Evolutionary conservation across 139 green algal species (phyloP), one percentile per base, ranked within the genome.

Genomic region (Micractinium sp.): DNA sequence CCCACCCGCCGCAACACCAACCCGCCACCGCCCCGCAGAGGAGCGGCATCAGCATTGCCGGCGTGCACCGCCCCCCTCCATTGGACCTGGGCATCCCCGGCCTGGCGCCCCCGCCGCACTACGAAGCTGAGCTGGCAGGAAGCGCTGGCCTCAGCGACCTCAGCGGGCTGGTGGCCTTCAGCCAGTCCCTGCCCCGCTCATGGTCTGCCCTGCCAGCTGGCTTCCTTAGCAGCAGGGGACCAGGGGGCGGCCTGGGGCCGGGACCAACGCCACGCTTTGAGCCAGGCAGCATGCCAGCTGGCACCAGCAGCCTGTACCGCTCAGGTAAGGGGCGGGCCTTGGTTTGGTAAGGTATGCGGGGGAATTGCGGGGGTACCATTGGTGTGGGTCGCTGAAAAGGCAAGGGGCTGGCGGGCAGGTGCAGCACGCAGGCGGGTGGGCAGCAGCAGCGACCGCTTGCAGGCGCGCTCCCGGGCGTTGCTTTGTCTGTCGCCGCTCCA

Each of bases 21-120:
- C 16, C n/a, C 56, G 1, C 33, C 82, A 35, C 35, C 36, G 4
- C 0, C 12, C 61, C 71, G 82, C 82, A 87, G 82, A 63, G 66
- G 61, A 75, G 82, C 82, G 82, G 82, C 61, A 76, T 87, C 82
- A 61, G 35, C 35, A 87, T 87, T 35, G 82, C 82, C 0, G 82
- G 82, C 82, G 25, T 9, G 0, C 61, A 35, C 2, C 82, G 61
- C 9, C 2, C 23, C 20, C 61, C 35, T 3, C 60, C 35, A 0
- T 33, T 87, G 5, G 82, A 87, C 61, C 82, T 87, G 0, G 82
- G 82, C 22, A 87, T 87, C 36, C 82, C 82, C 0, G 82, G 82
- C 31, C 35, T 87, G 61, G 33, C 61, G 25, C 82, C 38, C 35
- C 82, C 82, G 0, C 80, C 80, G 2, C 78, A 84, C 41, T 31